Evolutionary conservation across 495 filamentous ascomycete species (phyloP).

Genomic region (Halenospora varia): DNA sequence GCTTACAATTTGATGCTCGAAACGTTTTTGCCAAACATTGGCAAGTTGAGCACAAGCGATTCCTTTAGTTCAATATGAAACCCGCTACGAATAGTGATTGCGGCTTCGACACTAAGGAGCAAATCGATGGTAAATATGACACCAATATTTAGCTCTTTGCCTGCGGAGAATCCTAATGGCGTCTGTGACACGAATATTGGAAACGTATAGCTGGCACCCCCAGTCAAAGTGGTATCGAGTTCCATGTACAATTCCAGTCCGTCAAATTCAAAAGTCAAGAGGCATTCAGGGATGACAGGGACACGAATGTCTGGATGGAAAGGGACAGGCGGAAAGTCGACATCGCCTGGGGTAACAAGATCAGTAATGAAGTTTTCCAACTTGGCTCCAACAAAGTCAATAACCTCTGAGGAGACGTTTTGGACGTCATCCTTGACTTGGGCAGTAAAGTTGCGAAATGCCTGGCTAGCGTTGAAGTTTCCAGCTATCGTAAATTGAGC

Average conservation of each 20-base stretch:
- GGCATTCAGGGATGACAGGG: slow-evolving; percentile 35
- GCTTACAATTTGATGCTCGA: slow-evolving; percentile 38
- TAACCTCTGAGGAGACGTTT: slow-evolving; percentile 25
- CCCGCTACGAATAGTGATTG: slow-evolving; percentile 46
- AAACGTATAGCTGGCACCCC: slow-evolving; percentile 42
- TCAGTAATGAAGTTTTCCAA: slow-evolving; percentile 26
- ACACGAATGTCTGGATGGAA: slow-evolving; percentile 33
- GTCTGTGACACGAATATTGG: slow-evolving; percentile 44
- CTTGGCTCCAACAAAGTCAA: slow-evolving; percentile 19
- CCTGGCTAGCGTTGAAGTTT: slow-evolving; percentile 35
- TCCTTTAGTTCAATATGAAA: slow-evolving; percentile 50
- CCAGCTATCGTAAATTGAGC: slow-evolving; percentile 35
- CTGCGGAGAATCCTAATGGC: slow-evolving; percentile 34
- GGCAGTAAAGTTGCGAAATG: slow-evolving; percentile 29
- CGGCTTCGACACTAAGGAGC: slow-evolving; percentile 39
- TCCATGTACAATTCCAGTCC: slow-evolving; percentile 48
- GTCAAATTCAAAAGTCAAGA: slow-evolving; percentile 43
- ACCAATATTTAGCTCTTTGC: slow-evolving; percentile 35
- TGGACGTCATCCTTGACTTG: slow-evolving; percentile 21
- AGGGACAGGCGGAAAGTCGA: slow-evolving; percentile 28
- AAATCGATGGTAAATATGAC: slow-evolving; percentile 42
- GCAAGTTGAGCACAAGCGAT: slow-evolving; percentile 36
- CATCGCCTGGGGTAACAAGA: slow-evolving; percentile 25
- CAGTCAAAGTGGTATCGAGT: slow-evolving; percentile 39
- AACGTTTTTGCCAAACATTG: slow-evolving; percentile 40